Evolutionary conservation across 2,329 filamentous ascomycete species (phyloP).

Genomic region (Cladosporium sp.): DNA sequence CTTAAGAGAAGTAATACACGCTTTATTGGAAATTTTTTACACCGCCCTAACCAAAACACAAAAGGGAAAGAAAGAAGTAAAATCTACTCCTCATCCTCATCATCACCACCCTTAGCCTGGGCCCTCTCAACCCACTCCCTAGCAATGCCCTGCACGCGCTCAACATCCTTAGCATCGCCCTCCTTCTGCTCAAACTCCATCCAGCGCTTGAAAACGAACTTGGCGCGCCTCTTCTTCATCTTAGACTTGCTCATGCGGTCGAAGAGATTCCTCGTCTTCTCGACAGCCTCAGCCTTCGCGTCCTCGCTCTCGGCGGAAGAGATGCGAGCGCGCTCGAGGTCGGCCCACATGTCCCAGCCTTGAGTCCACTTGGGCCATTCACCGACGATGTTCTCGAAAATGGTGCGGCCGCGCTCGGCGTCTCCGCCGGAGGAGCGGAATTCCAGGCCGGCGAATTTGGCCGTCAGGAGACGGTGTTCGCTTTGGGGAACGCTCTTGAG

Average conservation of each 20-base stretch:
- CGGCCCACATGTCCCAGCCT: slow-evolving; percentile 86
- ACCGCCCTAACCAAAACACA: not conserved
- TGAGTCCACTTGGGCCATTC: slow-evolving; percentile 86
- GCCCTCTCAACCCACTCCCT: slow-evolving; percentile 61
- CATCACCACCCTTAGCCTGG: slow-evolving; percentile 31
- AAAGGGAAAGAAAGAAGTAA: not conserved
- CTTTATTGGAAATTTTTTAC: slow-evolving; percentile 8
- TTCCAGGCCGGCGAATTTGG: slow-evolving; percentile 86
- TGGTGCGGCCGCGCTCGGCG: slow-evolving; percentile 84
- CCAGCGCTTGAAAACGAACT: slow-evolving; percentile 90
- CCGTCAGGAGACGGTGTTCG: slow-evolving; percentile 68
- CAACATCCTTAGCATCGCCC: slow-evolving; percentile 64
- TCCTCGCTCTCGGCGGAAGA: slow-evolving; percentile 17
- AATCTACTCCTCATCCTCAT: slow-evolving; percentile 18
- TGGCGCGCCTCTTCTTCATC: slow-evolving; percentile 76
- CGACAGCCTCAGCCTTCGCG: slow-evolving; percentile 53
- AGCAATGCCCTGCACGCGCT: slow-evolving; percentile 66
- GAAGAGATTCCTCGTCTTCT: slow-evolving; percentile 60
- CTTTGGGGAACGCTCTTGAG: slow-evolving; percentile 72
- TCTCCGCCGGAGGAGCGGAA: slow-evolving; percentile 80
- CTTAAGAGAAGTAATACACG: slow-evolving; percentile 3
- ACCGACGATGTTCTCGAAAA: slow-evolving; percentile 82
- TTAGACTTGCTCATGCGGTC: slow-evolving; percentile 63
- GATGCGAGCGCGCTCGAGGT: slow-evolving; percentile 60
- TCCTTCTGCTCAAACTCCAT: slow-evolving; percentile 72